A percentile compares a stretch with the other conserved stretches of the same genome.
Conservation (phyloP, 108 stramenopile species). For the Thalassiosira profunda region DNA sequence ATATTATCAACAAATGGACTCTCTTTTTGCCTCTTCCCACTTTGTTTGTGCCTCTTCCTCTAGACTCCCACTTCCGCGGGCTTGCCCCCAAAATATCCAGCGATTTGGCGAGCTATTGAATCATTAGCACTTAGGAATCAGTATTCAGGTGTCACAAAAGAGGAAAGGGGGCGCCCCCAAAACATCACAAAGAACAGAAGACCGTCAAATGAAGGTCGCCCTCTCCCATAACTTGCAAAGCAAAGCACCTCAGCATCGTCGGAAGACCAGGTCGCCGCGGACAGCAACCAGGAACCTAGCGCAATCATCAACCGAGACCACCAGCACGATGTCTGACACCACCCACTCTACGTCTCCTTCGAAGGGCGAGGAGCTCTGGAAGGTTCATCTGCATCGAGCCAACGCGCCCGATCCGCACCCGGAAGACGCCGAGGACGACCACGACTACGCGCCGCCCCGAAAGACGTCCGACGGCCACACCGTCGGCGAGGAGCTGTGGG, state of each 20-base stretch:
- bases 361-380: constrained; percentile 73
- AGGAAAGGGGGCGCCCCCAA: no score
- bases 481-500: constrained; percentile 74
- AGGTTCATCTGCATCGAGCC: constrained; percentile 65
- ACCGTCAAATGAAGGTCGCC: no score
- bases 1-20: no score
- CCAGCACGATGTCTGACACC: not conserved
- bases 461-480: constrained; percentile 61
- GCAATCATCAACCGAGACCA: no score
- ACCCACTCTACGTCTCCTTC: not conserved
- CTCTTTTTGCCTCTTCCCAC: no score
- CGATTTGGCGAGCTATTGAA: no score
- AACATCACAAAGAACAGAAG: no score
- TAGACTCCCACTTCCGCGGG: no score
- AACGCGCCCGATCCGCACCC: constrained; percentile 27
- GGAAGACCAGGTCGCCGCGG: not conserved
- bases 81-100: no score
- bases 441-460: constrained; percentile 31
- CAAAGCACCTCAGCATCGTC: not conserved
- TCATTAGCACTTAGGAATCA: no score
- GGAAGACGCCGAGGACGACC: constrained; percentile 61
- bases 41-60: not conserved
- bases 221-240: not conserved
- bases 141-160: no score
- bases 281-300: no score